Percentiles rank a stretch among this genome's conserved stretches.
Evolutionary conservation across 371 early-diverging fungal species (phyloP).

Genomic region (Amoeboaphelidium protococcarum): DNA sequence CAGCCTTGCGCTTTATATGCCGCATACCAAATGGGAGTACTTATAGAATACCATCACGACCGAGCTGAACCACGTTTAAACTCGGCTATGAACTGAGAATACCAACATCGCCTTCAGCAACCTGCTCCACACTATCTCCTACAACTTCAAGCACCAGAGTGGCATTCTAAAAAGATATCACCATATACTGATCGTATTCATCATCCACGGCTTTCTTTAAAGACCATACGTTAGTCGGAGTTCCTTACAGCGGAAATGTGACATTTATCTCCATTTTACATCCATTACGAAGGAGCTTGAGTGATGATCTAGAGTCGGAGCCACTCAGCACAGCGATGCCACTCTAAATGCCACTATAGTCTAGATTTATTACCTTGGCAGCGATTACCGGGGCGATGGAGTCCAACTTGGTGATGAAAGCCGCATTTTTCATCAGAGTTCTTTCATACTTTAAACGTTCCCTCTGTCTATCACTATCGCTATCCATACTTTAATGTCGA

Average conservation of each 20-base stretch:
- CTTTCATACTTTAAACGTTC: constrained; percentile 43
- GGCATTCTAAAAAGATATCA: constrained; percentile 73
- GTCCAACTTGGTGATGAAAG: constrained; percentile 65
- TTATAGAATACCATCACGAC: constrained; percentile 62
- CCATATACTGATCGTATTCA: constrained; percentile 52
- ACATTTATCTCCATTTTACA: constrained; percentile 72
- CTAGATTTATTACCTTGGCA: constrained; percentile 44
- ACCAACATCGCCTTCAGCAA: constrained; percentile 61
- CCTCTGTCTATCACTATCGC: constrained; percentile 19
- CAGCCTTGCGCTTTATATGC: constrained; percentile 55
- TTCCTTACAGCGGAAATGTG: constrained; percentile 69
- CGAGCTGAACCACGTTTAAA: constrained; percentile 50
- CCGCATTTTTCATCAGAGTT: constrained; percentile 47
- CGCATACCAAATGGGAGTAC: constrained; percentile 67
- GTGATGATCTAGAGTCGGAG: constrained; percentile 42
- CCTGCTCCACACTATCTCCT: constrained; percentile 88
- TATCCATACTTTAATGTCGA: constrained; percentile 36
- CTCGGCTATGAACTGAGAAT: constrained; percentile 49
- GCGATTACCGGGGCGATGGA: constrained; percentile 48
- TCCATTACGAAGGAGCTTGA: constrained; percentile 73
- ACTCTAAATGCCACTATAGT: constrained; percentile 72
- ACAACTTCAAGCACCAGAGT: constrained; percentile 71
- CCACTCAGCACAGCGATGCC: constrained; percentile 65
- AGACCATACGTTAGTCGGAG: constrained; percentile 83
- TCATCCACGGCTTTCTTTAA: constrained; percentile 36